Percentiles rank a stretch among this genome's conserved stretches.
Evolutionary conservation across 495 filamentous ascomycete genomes (phyloP).

Genomic region (Penicillium waksmanii): DNA sequence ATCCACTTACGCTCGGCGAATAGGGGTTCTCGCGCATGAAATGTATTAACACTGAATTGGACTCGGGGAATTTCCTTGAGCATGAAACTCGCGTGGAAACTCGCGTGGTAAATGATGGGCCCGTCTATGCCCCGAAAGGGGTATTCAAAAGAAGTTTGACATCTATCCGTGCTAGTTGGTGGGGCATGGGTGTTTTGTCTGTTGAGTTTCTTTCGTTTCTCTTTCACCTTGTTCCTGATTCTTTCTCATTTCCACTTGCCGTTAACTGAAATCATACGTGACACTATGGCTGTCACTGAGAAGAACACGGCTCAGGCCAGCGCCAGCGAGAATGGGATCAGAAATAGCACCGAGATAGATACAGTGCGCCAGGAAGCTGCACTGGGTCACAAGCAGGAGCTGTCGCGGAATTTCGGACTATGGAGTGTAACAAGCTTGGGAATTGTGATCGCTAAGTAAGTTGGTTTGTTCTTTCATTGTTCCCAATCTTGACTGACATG

Average conservation of each 20-base stretch:
- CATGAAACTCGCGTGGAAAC: neutral
- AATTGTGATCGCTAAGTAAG: slow-evolving; percentile 52
- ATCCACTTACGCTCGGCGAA: neutral
- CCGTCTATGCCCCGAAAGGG: neutral
- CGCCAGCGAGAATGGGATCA: neutral
- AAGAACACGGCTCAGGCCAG: neutral
- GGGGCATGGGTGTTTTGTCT: neutral
- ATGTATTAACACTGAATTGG: neutral
- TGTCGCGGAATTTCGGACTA: slow-evolving; percentile 47
- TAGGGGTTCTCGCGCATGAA: neutral
- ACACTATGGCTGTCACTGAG: slow-evolving; percentile 1
- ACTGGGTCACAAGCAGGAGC: slow-evolving; percentile 49
- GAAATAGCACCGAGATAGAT: slow-evolving; percentile 31
- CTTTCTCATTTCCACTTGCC: neutral
- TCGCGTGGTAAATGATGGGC: neutral
- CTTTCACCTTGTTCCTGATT: neutral
- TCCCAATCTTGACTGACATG: neutral
- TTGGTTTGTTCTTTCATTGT: neutral
- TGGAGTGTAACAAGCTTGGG: slow-evolving; percentile 50
- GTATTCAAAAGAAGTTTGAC: neutral
- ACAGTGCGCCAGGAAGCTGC: slow-evolving; percentile 46
- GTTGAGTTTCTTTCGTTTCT: neutral
- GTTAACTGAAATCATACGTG: neutral
- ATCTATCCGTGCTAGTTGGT: neutral
- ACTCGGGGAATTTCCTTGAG: slow-evolving; percentile 2